phyloP scores from a whole-genome alignment of 192 early-diverging fungal species.

The Backusella parvicylindrica region DNA sequence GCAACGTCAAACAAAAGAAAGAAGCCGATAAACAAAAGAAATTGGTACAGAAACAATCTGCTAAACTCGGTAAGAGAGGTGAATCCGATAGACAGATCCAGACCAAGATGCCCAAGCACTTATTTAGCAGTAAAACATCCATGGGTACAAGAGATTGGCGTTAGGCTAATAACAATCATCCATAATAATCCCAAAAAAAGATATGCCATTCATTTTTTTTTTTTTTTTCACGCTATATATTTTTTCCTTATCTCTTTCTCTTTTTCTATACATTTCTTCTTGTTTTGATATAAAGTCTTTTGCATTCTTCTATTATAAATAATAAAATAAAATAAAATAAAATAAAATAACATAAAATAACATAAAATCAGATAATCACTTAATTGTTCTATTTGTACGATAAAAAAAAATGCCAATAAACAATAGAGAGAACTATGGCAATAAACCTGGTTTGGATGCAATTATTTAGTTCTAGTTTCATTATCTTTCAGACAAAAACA shows the following conservation, averaged over 20 bases:
- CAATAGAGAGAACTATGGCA: too few species aligned
- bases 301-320: not conserved
- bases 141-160: conserved; percentile 79
- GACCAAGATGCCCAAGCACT: conserved; percentile 96
- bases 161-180: conserved; percentile 37
- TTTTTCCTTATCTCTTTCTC: not conserved
- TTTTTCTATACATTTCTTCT: not conserved
- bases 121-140: conserved; percentile 90
- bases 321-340: not conserved
- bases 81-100: conserved; percentile 94
- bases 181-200: not conserved
- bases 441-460: too few species aligned
- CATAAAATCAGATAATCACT: not conserved
- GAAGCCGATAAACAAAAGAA: conserved; percentile 78
- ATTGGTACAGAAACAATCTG: conserved; percentile 68
- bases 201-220: not conserved
- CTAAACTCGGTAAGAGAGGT: conserved; percentile 76
- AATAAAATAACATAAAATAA: not conserved
- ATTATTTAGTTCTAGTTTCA: too few species aligned
- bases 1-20: conserved; percentile 55
- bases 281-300: not conserved
- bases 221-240: not conserved
- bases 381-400: too few species aligned
- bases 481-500: too few species aligned
- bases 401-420: too few species aligned